phyloP scores from a whole-genome alignment of 179 eudicot genomes.

The Drosera spatulata region DNA sequence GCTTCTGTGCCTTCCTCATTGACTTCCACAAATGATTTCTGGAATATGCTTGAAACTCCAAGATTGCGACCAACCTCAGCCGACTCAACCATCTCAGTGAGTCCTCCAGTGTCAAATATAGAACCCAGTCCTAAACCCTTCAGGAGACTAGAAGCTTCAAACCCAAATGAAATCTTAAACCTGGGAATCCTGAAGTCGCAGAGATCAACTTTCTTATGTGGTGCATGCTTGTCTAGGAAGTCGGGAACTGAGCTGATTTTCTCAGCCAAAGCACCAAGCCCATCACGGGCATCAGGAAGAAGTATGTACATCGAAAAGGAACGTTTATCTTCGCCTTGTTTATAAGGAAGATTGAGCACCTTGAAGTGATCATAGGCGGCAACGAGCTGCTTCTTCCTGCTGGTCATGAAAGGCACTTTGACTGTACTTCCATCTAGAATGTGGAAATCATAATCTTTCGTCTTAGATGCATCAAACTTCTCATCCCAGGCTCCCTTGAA shows the following conservation, averaged over 20 bases:
- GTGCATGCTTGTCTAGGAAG: constrained; percentile 7
- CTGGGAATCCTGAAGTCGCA: constrained; percentile 6
- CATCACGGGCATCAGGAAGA: constrained; percentile 22
- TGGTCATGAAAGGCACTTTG: constrained; percentile 28
- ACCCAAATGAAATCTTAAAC: constrained; percentile 12
- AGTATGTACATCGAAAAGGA: constrained; percentile 33
- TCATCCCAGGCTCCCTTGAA: constrained; percentile 33
- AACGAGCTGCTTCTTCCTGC: constrained; percentile 7
- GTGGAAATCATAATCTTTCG: constrained; percentile 18
- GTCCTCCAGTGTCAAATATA: constrained; percentile 5
- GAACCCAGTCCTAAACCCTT: constrained; percentile 5
- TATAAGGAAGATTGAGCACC: constrained; percentile 21
- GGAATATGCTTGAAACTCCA: constrained; percentile 9
- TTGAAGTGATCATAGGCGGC: constrained; percentile 15
- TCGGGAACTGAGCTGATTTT: constrained; percentile 8
- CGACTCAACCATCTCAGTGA: constrained; percentile 8
- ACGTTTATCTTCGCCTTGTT: constrained; percentile 19
- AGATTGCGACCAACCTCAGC: constrained; percentile 5
- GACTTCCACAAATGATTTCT: constrained; percentile 19
- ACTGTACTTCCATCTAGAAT: constrained; percentile 19
- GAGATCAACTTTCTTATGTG: constrained; percentile 5
- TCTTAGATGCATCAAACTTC: constrained; percentile 13
- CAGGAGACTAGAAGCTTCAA: constrained; percentile 7
- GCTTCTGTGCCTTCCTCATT: constrained; percentile 24
- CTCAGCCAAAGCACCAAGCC: constrained; percentile 17